A percentile compares a stretch with the other conserved stretches of the same genome.
phyloP scores from a whole-genome alignment of 2,329 filamentous ascomycete genomes.

The Orbilia oligospora region DNA sequence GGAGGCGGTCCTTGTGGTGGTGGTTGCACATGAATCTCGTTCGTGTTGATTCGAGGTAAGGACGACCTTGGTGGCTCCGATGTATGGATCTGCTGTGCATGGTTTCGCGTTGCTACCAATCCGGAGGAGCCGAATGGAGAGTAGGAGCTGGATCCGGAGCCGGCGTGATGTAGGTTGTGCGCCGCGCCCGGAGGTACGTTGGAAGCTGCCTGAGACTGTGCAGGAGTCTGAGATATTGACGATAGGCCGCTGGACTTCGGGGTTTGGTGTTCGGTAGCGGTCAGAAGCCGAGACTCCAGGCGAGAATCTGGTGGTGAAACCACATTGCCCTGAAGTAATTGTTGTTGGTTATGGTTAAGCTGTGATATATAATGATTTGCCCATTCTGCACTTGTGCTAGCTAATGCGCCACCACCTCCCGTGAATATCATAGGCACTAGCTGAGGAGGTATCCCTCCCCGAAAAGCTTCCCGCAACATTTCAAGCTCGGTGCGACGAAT shows the following conservation, averaged over 20 bases:
- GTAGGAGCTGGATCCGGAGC: constrained; percentile 65
- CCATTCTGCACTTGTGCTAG: constrained; percentile 70
- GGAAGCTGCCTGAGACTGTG: constrained; percentile 65
- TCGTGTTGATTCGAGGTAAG: constrained; percentile 71
- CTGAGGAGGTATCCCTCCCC: constrained; percentile 70
- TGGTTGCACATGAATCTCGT: constrained; percentile 71
- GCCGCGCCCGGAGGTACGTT: constrained; percentile 49
- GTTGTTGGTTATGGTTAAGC: constrained; percentile 68
- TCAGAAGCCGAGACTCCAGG: constrained; percentile 46
- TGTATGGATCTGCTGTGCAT: constrained; percentile 49
- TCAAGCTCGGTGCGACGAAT: constrained; percentile 71
- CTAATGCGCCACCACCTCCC: constrained; percentile 69
- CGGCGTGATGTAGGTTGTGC: constrained; percentile 61
- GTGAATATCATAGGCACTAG: constrained; percentile 72
- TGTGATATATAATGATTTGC: constrained; percentile 70
- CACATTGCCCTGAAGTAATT: constrained; percentile 65
- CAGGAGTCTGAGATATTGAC: constrained; percentile 67
- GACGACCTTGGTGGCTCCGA: constrained; percentile 68
- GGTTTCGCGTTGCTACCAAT: constrained; percentile 65
- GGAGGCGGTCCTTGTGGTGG: constrained; percentile 65
- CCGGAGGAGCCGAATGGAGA: constrained; percentile 65
- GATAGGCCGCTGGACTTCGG: constrained; percentile 64
- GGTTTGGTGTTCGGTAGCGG: constrained; percentile 62
- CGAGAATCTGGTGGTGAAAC: constrained; percentile 56
- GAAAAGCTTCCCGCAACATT: constrained; percentile 71